Evolutionary conservation across 2,329 filamentous ascomycete species (phyloP).

Genomic region (Thielaviopsis musarum): DNA sequence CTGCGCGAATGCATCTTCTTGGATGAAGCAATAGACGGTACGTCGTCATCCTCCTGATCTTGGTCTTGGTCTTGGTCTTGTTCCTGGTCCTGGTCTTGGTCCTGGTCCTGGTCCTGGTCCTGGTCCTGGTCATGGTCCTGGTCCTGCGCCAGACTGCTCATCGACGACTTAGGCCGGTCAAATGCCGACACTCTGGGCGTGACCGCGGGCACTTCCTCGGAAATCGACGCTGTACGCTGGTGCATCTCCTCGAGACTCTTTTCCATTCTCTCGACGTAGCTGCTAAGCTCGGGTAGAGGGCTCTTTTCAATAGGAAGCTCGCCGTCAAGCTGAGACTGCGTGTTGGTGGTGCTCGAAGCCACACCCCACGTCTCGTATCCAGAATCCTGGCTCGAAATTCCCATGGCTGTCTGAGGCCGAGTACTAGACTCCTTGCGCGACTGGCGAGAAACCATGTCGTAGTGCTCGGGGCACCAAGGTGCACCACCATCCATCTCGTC

Average conservation of each 20-base stretch:
- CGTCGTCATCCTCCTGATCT: conserved; percentile 1
- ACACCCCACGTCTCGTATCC: conserved; percentile 43
- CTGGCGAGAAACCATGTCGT: conserved; percentile 34
- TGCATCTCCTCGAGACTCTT: conserved; percentile 59
- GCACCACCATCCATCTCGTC: conserved; percentile 30
- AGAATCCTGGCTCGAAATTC: conserved; percentile 42
- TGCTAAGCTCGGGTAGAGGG: conserved; percentile 55
- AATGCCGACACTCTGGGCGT: conserved; percentile 32
- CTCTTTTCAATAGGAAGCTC: conserved; percentile 15
- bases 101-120: too few species aligned
- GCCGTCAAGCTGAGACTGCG: conserved; percentile 1
- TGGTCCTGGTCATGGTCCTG: too few species aligned
- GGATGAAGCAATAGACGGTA: background rate
- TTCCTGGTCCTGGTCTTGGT: too few species aligned
- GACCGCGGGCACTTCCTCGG: conserved; percentile 28
- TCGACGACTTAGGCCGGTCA: conserved; percentile 42
- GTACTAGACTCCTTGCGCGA: conserved; percentile 17
- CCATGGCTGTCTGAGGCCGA: conserved; percentile 59
- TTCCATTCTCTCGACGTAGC: conserved; percentile 88
- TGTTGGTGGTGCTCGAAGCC: conserved; percentile 25
- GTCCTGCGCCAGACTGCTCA: conserved; percentile 24
- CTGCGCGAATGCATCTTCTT: conserved; percentile 45
- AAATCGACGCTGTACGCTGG: conserved; percentile 31
- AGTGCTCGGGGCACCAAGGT: conserved; percentile 85
- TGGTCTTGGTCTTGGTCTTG: too few species aligned